A percentile compares a stretch with the other conserved stretches of the same genome.
Conservation (phyloP, 805 yeast species). For the Limtongozyma cylindracea region DNA sequence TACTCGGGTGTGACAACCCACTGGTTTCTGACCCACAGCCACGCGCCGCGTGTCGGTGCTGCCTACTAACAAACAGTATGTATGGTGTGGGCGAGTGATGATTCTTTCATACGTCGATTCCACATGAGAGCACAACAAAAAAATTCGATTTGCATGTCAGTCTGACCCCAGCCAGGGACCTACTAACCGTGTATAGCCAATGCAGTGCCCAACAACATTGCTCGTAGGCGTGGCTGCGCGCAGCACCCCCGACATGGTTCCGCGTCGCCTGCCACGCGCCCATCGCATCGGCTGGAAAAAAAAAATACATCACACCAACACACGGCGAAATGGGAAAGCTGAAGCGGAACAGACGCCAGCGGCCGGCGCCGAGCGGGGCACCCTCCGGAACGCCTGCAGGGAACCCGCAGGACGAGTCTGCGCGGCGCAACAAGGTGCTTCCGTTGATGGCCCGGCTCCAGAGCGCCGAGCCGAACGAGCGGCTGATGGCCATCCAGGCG, state of each 20-base stretch:
- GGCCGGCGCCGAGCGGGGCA: too few relatives aligned
- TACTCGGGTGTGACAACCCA: background rate
- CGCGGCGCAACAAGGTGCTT: slow-evolving; percentile 27
- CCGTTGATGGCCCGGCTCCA: slow-evolving; percentile 45
- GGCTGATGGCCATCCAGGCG: slow-evolving; percentile 54
- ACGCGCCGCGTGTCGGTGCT: slow-evolving; percentile 3
- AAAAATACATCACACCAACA: too few relatives aligned
- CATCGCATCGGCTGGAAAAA: too few relatives aligned
- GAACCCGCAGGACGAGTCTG: slow-evolving; percentile 21
- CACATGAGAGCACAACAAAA: slow-evolving; percentile 7
- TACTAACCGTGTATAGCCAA: too few relatives aligned
- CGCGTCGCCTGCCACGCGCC: too few relatives aligned
- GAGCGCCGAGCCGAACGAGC: slow-evolving; percentile 41
- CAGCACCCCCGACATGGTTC: too few relatives aligned
- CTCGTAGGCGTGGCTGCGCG: too few relatives aligned
- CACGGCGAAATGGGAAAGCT: too few relatives aligned
- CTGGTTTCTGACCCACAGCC: slow-evolving; percentile 1
- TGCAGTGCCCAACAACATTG: too few relatives aligned
- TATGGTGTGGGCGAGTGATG: slow-evolving; percentile 1
- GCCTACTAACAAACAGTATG: slow-evolving; percentile 1
- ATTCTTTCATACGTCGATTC: slow-evolving; percentile 1
- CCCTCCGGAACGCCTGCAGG: too few relatives aligned
- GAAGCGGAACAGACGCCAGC: too few relatives aligned
- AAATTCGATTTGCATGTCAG: slow-evolving; percentile 16
- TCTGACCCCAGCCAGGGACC: too few relatives aligned